Conservation (phyloP, 1,284 basidiomycete species). For the Apiotrichum gracile region DNA sequence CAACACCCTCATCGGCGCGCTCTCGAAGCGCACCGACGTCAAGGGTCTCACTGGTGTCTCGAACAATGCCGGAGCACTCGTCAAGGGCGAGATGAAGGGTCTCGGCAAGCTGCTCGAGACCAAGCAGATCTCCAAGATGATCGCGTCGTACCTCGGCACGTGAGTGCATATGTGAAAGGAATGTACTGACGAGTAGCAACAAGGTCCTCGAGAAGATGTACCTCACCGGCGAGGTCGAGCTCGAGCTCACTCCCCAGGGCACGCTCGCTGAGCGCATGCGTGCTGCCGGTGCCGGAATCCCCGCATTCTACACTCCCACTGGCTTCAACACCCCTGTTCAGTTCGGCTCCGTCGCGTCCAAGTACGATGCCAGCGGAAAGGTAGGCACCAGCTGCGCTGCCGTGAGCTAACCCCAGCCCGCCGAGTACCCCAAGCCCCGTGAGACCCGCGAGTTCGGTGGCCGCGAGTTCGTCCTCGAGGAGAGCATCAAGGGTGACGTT, state of each 20-base stretch:
- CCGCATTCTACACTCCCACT: slow-evolving; percentile 92
- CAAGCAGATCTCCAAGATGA: slow-evolving; percentile 69
- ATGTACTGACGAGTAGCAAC: slow-evolving; percentile 24
- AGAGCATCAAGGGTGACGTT: slow-evolving; percentile 76
- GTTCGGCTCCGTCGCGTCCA: slow-evolving; percentile 9
- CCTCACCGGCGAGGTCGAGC: slow-evolving; percentile 71
- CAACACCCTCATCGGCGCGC: slow-evolving; percentile 76
- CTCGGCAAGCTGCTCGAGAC: slow-evolving; percentile 67
- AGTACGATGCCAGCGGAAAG: slow-evolving; percentile 63
- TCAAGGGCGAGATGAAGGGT: slow-evolving; percentile 14
- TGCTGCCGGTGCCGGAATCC: slow-evolving; percentile 89
- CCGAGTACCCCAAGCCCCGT: slow-evolving; percentile 63
- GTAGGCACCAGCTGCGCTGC: slow-evolving; percentile 69
- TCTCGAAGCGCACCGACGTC: slow-evolving; percentile 66
- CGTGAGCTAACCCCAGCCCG: slow-evolving; percentile 44
- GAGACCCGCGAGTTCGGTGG: slow-evolving; percentile 77
- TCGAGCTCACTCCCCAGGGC: slow-evolving; percentile 85
- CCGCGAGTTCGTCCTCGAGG: slow-evolving; percentile 77
- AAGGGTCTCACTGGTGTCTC: slow-evolving; percentile 71
- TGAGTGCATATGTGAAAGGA: background rate
- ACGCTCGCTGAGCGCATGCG: slow-evolving; percentile 86
- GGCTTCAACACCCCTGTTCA: slow-evolving; percentile 54
- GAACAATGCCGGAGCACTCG: slow-evolving; percentile 69
- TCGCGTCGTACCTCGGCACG: slow-evolving; percentile 76
- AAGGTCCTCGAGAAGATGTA: slow-evolving; percentile 57